phyloP scores from a whole-genome alignment of 345 rosid genomes.

The Rubroshorea leprosula region DNA sequence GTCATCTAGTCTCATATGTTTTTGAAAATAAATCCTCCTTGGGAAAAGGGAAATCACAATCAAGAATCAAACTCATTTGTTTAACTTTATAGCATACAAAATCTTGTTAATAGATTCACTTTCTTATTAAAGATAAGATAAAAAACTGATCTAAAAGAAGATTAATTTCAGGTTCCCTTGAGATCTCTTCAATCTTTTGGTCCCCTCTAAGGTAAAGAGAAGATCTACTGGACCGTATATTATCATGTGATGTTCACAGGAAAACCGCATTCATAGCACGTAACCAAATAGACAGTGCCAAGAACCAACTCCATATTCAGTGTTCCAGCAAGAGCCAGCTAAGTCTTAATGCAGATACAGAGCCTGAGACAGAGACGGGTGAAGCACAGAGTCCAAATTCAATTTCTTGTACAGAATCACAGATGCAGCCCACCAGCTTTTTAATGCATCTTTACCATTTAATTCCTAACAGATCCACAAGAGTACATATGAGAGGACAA shows the following conservation, averaged over 20 bases:
- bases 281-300: too few relatives aligned
- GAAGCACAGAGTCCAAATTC: conserved; percentile 16
- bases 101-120: conserved; percentile 7
- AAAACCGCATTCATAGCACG: too few relatives aligned
- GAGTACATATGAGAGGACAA: too few relatives aligned
- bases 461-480: too few relatives aligned
- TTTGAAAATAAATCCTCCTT: too few relatives aligned
- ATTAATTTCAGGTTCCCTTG: conserved; percentile 1
- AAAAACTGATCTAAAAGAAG: not conserved
- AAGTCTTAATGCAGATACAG: conserved; percentile 1
- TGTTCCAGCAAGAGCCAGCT: not conserved
- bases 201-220: too few relatives aligned
- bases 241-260: too few relatives aligned
- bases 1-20: too few relatives aligned
- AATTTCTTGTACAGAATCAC: not conserved
- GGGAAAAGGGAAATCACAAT: not conserved
- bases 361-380: conserved; percentile 24
- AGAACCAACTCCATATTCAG: not conserved
- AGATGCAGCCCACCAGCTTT: too few relatives aligned
- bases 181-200: not conserved
- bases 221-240: too few relatives aligned
- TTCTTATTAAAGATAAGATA: not conserved
- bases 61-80: not conserved
- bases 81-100: not conserved
- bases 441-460: too few relatives aligned